These are phyloP conservation scores for Alternaria sp. DNA, from an alignment of 2,329 filamentous ascomycete species.

Conservation along the genomic window DNA sequence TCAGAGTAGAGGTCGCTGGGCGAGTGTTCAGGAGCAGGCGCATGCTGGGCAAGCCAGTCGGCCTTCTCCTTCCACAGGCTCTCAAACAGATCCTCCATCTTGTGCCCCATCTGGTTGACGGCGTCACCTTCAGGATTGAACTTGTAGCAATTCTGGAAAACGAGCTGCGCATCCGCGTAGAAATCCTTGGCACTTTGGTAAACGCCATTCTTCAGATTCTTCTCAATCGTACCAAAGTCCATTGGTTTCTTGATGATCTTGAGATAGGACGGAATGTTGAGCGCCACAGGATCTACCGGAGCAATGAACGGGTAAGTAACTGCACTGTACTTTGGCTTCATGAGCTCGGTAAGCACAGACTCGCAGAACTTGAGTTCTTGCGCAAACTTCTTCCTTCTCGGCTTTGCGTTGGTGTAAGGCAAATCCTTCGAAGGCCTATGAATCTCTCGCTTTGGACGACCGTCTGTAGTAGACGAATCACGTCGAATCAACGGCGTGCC, in stretches of 20 bases:
- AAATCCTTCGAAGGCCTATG: slow-evolving; percentile 90
- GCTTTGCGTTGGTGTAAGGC: slow-evolving; percentile 83
- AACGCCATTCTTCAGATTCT: slow-evolving; percentile 78
- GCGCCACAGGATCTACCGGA: slow-evolving; percentile 90
- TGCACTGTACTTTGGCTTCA: slow-evolving; percentile 73
- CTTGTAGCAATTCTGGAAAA: slow-evolving; percentile 88
- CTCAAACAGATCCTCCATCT: slow-evolving; percentile 79
- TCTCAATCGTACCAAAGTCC: slow-evolving; percentile 85
- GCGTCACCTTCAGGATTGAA: slow-evolving; percentile 87
- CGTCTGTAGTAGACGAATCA: slow-evolving; percentile 80
- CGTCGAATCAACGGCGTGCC: slow-evolving; percentile 85
- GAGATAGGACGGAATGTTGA: slow-evolving; percentile 93
- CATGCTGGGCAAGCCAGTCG: slow-evolving; percentile 80
- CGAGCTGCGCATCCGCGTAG: slow-evolving; percentile 80
- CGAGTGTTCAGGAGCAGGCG: slow-evolving; percentile 71
- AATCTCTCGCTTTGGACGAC: slow-evolving; percentile 90
- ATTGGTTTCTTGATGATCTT: slow-evolving; percentile 96
- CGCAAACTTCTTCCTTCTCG: slow-evolving; percentile 89
- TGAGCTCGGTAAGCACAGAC: slow-evolving; percentile 78
- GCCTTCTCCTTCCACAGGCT: slow-evolving; percentile 80
- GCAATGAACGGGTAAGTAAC: slow-evolving; percentile 79
- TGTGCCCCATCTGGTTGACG: slow-evolving; percentile 75
- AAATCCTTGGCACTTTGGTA: slow-evolving; percentile 88
- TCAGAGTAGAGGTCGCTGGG: slow-evolving; percentile 64
- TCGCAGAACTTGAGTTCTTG: slow-evolving; percentile 92